Base-by-base conservation (phyloP, 164 flowering plant genomes). In the Liquidambar formosana region DNA sequence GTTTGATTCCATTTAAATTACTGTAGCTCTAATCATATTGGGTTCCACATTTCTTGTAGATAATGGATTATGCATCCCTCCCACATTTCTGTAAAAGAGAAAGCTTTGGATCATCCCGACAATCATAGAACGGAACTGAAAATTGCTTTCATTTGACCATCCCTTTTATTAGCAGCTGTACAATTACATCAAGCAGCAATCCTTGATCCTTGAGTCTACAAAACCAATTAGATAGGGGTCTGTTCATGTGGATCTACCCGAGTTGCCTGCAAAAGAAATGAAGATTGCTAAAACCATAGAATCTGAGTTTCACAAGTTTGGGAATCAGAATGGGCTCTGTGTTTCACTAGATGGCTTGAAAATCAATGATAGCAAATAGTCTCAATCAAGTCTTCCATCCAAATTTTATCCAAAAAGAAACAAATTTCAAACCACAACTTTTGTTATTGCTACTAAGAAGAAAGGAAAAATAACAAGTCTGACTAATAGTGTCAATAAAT, bases 81-180 rank as follows among this genome's bases (percentile, higher is more conserved):
- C 97, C 92, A n/a, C 94, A 88, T 80, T 91, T 89, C 79, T 89
- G 90, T 71, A 82, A 75, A 78, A 82, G 77, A 77, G 88, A 85
- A 79, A 80, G 88, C 10, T 90, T 91, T 26, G 92, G 94, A 63
- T 89, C 93, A 58, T 88, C 97, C 26, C 71, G 79, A n/a, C 76
- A 76, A 73, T 78, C 79, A 43, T 73, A 61, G 13, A 19, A 43
- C 33, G 86, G 67, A 61, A 43, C 47, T 13, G 79, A 65, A 1
- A 82, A 79, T 57, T 89, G 94, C 77, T 91, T 69, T 85, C 94
- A 19, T 71, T 86, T 68, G 98, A 91, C 70, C 92, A 91, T 67
- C 80, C 82, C 15, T 93, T 93, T 64, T 97, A 89, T 73, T 92
- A 86, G 77, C 79, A 87, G 76, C 83, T 88, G 28, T 93, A 93